Evolutionary conservation across 768 basidiomycete species (phyloP), one percentile per base, ranked within the genome.

Genomic region (Sutorius australiensis): DNA sequence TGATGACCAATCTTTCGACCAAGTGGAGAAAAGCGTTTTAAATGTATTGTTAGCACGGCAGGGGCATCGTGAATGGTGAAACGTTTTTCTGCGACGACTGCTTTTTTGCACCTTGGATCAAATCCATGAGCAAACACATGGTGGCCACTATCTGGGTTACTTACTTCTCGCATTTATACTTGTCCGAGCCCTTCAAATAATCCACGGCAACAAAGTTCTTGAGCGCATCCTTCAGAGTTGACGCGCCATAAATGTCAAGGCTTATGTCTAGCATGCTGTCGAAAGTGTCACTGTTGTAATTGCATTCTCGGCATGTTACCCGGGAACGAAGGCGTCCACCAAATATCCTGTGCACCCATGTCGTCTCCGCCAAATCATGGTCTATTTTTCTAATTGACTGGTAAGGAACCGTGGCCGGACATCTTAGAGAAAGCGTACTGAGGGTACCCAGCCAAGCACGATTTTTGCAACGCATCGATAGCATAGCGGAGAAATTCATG

Each of bases 101-200:
- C 81, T 66, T 85, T 89, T 69, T 95, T 95, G 77, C 97, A 99
- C 65, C 95, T 97, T 51, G 17, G 32, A 52, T 11, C 27, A 36
- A 37, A 28, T 41, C n/a, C 17, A 39, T 66, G 11, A 64, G 52
- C 5, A 13, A 51, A 43, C 11, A 27, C 21, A 17, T 14, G 7
- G 28, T 21, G 38, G 36, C 21, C 10, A 41, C 40, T 42, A 24
- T 39, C 41, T 48, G 42, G 28, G 45, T 13, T n/a, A 78, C 89
- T 62, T 66, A 97, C 93, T 92, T 98, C 73, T 99, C 97, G 71
- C 97, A 99, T 67, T 95, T 92, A 71, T 99, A 99, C 73, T 95
- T 95, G 76, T 99, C 92, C 6, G 85, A 83, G 0, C 95, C 97
- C 56, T 83, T 89, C 56, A 99, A 70, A 56, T 80, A 76, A 65